phyloP scores from a whole-genome alignment of 306 rosid species.

The Medicago ruthenica region DNA sequence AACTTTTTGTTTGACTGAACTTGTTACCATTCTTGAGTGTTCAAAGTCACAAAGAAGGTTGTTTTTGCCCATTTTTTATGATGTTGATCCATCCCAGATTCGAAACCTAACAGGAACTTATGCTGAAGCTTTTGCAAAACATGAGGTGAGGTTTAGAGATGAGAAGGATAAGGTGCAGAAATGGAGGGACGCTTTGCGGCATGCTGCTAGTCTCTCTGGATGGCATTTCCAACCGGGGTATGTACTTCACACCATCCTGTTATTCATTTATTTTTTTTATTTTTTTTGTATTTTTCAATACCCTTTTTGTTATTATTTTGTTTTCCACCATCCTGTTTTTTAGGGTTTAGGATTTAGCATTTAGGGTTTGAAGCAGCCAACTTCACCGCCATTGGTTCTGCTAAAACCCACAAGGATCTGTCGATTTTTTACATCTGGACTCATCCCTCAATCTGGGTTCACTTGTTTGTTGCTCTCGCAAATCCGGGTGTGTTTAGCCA shows the following conservation, averaged over 20 bases:
- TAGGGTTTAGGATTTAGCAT: too few relatives aligned
- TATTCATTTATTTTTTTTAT: not conserved
- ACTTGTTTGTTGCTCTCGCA: too few relatives aligned
- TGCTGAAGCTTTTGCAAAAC: not conserved
- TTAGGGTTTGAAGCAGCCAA: too few relatives aligned
- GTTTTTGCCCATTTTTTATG: constrained; percentile 4
- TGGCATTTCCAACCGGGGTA: constrained; percentile 22
- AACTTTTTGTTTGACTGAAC: too few relatives aligned
- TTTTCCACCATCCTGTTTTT: too few relatives aligned
- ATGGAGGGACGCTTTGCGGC: constrained; percentile 17
- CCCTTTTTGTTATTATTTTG: not conserved
- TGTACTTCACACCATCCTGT: not conserved
- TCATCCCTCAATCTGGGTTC: too few relatives aligned
- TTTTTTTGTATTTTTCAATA: too few relatives aligned
- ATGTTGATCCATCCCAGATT: not conserved
- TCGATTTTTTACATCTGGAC: too few relatives aligned
- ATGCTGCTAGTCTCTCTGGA: constrained; percentile 7
- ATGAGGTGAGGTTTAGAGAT: not conserved
- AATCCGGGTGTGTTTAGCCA: too few relatives aligned
- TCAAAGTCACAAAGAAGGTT: not conserved
- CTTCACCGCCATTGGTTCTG: too few relatives aligned
- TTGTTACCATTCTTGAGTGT: constrained; percentile 3
- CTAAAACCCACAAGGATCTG: too few relatives aligned
- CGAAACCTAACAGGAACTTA: not conserved
- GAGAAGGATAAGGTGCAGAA: not conserved